These are phyloP conservation scores for Pseudevernia furfuracea DNA, from an alignment of 495 filamentous ascomycete species.

Conservation along the genomic window DNA sequence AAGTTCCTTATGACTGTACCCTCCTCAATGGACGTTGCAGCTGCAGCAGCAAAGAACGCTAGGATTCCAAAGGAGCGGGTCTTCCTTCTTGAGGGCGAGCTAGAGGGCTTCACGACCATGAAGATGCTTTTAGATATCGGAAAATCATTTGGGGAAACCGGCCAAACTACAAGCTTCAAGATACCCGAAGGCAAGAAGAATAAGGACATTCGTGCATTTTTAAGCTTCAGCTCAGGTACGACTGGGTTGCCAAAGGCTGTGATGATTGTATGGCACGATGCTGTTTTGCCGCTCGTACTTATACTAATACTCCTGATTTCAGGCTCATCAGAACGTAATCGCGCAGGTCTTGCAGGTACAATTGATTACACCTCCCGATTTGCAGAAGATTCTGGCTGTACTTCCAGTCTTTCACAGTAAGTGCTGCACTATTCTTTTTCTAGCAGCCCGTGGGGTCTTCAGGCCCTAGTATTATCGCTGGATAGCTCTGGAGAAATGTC, in stretches of 20 bases:
- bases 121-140: slow-evolving; percentile 44
- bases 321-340: slow-evolving; percentile 53
- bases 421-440: slow-evolving; percentile 1
- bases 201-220: slow-evolving; percentile 46
- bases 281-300: background rate
- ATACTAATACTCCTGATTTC: slow-evolving; percentile 31
- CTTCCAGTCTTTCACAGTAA: slow-evolving; percentile 47
- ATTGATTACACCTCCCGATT: slow-evolving; percentile 39
- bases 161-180: slow-evolving; percentile 38
- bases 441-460: too few species aligned
- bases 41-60: slow-evolving; percentile 43
- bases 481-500: too few species aligned
- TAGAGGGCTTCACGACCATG: slow-evolving; percentile 42
- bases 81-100: slow-evolving; percentile 48
- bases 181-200: slow-evolving; percentile 46
- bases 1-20: slow-evolving; percentile 51
- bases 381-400: slow-evolving; percentile 45
- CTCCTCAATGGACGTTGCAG: slow-evolving; percentile 42
- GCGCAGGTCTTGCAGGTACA: slow-evolving; percentile 53
- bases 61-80: slow-evolving; percentile 44
- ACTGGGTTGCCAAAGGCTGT: slow-evolving; percentile 46
- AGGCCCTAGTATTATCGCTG: too few species aligned
- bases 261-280: slow-evolving; percentile 13
- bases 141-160: slow-evolving; percentile 28
- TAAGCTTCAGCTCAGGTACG: slow-evolving; percentile 50